Percentiles rank a stretch among this genome's conserved stretches.
phyloP scores from a whole-genome alignment of 805 yeast species.

The Saturnispora diversa region DNA sequence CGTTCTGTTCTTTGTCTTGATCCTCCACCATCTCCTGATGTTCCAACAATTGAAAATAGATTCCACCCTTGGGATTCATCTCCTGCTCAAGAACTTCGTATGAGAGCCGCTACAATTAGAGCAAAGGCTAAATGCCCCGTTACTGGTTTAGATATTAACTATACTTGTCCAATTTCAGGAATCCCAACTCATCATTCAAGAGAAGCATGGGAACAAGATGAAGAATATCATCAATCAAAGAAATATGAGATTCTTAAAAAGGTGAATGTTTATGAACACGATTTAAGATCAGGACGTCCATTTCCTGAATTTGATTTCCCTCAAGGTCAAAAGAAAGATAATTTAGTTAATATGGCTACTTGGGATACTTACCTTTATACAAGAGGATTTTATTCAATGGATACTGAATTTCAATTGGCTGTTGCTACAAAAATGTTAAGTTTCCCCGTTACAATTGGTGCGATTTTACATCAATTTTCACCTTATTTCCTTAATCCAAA shows the following conservation, averaged over 20 bases:
- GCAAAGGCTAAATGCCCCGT: conserved; percentile 88
- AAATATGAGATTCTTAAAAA: conserved; percentile 69
- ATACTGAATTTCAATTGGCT: conserved; percentile 91
- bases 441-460: conserved; percentile 85
- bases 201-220: conserved; percentile 84
- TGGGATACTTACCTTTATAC: conserved; percentile 96
- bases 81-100: conserved; percentile 78
- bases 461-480: conserved; percentile 73
- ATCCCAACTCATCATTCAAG: conserved; percentile 91
- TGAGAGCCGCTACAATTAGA: conserved; percentile 84
- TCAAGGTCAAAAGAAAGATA: conserved; percentile 64
- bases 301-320: conserved; percentile 97
- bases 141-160: conserved; percentile 69
- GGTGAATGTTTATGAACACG: conserved; percentile 92
- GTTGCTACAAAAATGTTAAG: conserved; percentile 91
- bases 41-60: conserved; percentile 64
- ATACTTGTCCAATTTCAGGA: conserved; percentile 88
- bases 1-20: conserved; percentile 39
- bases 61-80: conserved; percentile 90
- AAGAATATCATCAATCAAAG: conserved; percentile 56
- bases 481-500: conserved; percentile 77
- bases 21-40: conserved; percentile 55
- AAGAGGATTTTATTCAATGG: conserved; percentile 90
- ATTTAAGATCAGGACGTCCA: conserved; percentile 83
- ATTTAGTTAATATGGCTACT: conserved; percentile 62